Evolutionary conservation across 768 basidiomycete species (phyloP).

Genomic region (Collybia sp.): DNA sequence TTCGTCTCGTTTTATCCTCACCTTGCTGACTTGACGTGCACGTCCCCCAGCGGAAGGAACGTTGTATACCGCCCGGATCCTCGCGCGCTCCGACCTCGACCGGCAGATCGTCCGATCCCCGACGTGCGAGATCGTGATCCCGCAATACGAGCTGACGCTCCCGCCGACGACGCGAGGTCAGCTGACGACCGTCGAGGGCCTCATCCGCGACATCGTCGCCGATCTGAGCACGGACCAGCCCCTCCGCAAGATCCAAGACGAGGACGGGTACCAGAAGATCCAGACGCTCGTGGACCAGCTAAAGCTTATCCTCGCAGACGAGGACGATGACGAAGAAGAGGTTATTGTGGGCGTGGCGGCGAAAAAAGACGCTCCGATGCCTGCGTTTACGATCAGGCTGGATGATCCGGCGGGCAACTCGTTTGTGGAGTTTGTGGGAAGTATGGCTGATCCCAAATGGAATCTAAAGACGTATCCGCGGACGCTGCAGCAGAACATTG

Average conservation of each 20-base stretch:
- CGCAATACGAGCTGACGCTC: conserved; percentile 88
- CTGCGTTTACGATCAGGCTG: conserved; percentile 73
- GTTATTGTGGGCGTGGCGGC: conserved; percentile 24
- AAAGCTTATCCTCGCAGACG: conserved; percentile 57
- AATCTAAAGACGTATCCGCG: conserved; percentile 78
- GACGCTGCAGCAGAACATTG: conserved; percentile 74
- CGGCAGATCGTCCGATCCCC: conserved; percentile 91
- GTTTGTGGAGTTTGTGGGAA: conserved; percentile 88
- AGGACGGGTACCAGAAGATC: conserved; percentile 67
- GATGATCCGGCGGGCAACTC: conserved; percentile 96
- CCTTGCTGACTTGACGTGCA: too few relatives aligned
- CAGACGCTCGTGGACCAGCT: conserved; percentile 68
- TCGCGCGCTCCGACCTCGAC: conserved; percentile 73
- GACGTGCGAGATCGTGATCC: conserved; percentile 75
- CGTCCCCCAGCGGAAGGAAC: conserved; percentile 85
- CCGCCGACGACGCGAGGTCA: conserved; percentile 82
- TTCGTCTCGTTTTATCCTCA: too few relatives aligned
- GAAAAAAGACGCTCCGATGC: conserved; percentile 50
- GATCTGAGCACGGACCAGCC: conserved; percentile 85
- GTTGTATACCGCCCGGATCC: conserved; percentile 75
- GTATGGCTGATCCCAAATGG: conserved; percentile 93
- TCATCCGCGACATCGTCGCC: conserved; percentile 74
- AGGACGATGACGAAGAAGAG: conserved; percentile 45
- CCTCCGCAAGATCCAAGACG: conserved; percentile 74
- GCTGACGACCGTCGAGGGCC: conserved; percentile 94